Evolutionary conservation across 345 rosid species (phyloP), one percentile per base, ranked within the genome.

Genomic region (Geranium rotundifolium): DNA sequence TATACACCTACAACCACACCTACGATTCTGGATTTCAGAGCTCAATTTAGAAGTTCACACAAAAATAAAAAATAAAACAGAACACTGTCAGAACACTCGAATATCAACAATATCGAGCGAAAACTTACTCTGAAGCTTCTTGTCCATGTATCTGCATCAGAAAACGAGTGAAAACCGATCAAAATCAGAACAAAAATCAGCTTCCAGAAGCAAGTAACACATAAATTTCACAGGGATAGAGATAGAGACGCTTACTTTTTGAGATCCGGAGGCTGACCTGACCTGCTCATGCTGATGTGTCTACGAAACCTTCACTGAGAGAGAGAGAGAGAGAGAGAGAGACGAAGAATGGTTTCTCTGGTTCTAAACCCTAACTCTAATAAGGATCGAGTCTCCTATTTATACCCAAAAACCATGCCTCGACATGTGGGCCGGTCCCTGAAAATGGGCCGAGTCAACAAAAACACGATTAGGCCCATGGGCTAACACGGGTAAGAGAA

Each of bases 221-320:
- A 23, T 18, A 52, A 16, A 19, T 29, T 19, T 10, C 16, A 29
- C 3, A n/a, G 27, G n/a, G 7, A 6, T n/a, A 15, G 37, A 2
- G 37, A 14, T 16, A 54, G 50, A 29, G 46, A 5, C 18, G 19
- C 69, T 56, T 17, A 71, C 74, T 71, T 71, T 66, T 71, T 71
- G 62, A 71, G 62, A 65, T 71, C 74, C 29, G 74, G 74, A 3
- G 74, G 74, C 62, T 71, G 74, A 7, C 74, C 74, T 12, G 74
- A 71, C 57, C 74, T 71, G 74, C 74, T 71, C 74, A 71, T 71
- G 58, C 54, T 55, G 55, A 6, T 61, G 65, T 23, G 14, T 2
- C 4, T 31, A 31, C 50, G 50, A 41, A 41, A 41, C 50, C 50
- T 41, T 41, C 7, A 13, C 1, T 41, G 50, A 41, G 14, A 41